A percentile compares a stretch with the other conserved stretches of the same genome.
These are phyloP conservation scores for Entomortierella lignicola DNA, from an alignment of 192 early-diverging fungal genomes.

Conservation along the genomic window DNA sequence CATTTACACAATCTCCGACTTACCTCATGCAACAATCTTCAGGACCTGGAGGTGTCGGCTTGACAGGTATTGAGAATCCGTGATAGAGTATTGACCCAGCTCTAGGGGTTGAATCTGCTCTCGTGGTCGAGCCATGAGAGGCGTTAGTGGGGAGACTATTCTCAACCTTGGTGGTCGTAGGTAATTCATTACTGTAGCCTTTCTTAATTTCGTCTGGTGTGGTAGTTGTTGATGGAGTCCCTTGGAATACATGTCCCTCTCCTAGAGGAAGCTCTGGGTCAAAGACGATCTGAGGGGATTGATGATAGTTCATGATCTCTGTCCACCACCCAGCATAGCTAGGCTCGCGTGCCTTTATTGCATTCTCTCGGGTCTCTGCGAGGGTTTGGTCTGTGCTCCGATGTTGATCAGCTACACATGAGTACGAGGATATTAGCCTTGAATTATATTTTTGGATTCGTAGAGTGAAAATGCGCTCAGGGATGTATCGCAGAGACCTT, in stretches of 20 bases:
- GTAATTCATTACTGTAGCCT: constrained; percentile 16
- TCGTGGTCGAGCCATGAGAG: constrained; percentile 17
- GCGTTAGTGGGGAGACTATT: constrained; percentile 34
- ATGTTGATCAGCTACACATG: background rate
- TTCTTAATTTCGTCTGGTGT: constrained; percentile 14
- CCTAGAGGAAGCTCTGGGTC: constrained; percentile 11
- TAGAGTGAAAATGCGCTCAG: background rate
- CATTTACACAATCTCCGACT: background rate
- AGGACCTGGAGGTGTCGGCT: constrained; percentile 40
- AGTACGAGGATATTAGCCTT: background rate
- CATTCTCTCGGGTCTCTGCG: background rate
- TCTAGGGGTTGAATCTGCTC: constrained; percentile 7
- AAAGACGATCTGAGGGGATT: constrained; percentile 10
- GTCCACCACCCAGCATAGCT: constrained; percentile 53
- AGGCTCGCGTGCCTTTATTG: constrained; percentile 26
- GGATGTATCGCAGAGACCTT: background rate
- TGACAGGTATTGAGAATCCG: constrained; percentile 36
- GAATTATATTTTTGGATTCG: background rate
- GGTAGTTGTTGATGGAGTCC: background rate
- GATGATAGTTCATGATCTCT: constrained; percentile 28
- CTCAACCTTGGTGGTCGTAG: background rate
- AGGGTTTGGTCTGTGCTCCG: background rate
- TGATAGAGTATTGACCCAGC: constrained; percentile 17
- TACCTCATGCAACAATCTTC: constrained; percentile 56
- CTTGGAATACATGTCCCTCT: constrained; percentile 34